Percentiles rank a stretch among this genome's conserved stretches.
phyloP scores from a whole-genome alignment of 306 rosid species.

The Cicer yamashitae region DNA sequence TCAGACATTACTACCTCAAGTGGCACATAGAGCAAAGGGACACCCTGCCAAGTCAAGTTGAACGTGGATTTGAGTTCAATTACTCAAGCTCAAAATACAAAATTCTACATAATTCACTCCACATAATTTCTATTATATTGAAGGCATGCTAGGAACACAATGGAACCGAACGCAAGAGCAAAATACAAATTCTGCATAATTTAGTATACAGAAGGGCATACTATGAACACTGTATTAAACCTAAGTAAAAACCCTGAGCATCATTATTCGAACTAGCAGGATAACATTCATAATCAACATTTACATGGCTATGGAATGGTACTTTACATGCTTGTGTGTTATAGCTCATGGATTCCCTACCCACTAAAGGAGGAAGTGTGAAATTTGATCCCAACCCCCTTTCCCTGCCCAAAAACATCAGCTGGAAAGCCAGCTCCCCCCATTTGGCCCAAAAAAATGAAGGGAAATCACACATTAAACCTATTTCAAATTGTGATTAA shows the following conservation, averaged over 20 bases:
- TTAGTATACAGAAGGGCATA: not conserved
- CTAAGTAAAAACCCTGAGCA: conserved; percentile 14
- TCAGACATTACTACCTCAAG: conserved; percentile 88
- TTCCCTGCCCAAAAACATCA: conserved; percentile 1
- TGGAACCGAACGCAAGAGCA: not conserved
- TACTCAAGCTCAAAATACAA: not conserved
- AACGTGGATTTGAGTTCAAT: conserved; percentile 36
- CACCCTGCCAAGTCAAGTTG: conserved; percentile 66
- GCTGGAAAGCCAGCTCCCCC: conserved; percentile 19
- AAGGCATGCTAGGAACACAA: not conserved
- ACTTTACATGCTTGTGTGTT: conserved; percentile 7
- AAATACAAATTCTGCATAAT: conserved; percentile 6
- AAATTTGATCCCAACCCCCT: not conserved
- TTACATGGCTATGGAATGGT: not conserved
- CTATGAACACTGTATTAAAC: not conserved
- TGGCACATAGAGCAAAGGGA: conserved; percentile 85
- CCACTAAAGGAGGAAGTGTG: conserved; percentile 4
- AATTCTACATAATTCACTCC: conserved; percentile 12
- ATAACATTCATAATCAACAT: conserved; percentile 6
- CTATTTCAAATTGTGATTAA: not conserved
- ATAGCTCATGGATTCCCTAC: not conserved
- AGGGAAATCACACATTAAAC: not conserved
- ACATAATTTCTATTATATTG: not conserved
- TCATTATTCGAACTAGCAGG: conserved; percentile 21
- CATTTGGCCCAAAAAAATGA: not conserved